Evolutionary conservation across 2,329 filamentous ascomycete species (phyloP), one percentile per base, ranked within the genome.

Genomic region (Colletotrichum lini): DNA sequence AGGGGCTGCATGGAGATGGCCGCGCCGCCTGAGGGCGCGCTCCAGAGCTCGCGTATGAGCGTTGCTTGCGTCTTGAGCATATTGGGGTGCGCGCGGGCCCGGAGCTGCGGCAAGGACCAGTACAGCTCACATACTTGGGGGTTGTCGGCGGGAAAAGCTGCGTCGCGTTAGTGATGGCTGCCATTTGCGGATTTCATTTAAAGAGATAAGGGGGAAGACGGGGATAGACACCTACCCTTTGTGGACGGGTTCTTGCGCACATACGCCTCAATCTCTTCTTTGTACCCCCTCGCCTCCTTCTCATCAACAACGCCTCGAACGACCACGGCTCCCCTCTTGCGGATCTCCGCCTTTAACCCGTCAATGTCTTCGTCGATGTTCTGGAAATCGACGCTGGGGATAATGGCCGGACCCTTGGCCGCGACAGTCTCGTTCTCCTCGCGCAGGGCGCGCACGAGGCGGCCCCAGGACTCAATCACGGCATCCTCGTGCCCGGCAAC

Each of bases 101-200:
- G 86, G 53, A 93, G 83, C 78, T 95, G 93, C 1, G 91, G 84
- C 1, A 85, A 84, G 0, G 91, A 92, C 92, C 92, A 94, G 81
- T 94, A 95, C 1, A 95, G 83, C 78, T 94, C 93, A 76, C 89
- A 94, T 7, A 95, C 92, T 54, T 93, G 90, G 0, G 92, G 92
- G 52, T 91, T 86, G 56, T 91, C 82, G 0, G 86, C 80, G 0
- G 92, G 93, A 73, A 93, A 95, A 2, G 90, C 92, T 87, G 21
- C 47, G 50, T 35, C 5, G 21, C 26, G 54, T 65, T 3, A 65
- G 52, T 45, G 10, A 21, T 57, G 2, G 0, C 12, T 3, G 35
- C 35, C 35, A 3, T 9, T 10, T 1, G 38, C 49, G 18, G 8
- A 10, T 18, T 8, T 2, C 18, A 5, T 18, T 70, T 35, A 50